Evolutionary conservation across 306 rosid genomes (phyloP), one percentile per base, ranked within the genome.

Genomic region (Fagus sylvatica): DNA sequence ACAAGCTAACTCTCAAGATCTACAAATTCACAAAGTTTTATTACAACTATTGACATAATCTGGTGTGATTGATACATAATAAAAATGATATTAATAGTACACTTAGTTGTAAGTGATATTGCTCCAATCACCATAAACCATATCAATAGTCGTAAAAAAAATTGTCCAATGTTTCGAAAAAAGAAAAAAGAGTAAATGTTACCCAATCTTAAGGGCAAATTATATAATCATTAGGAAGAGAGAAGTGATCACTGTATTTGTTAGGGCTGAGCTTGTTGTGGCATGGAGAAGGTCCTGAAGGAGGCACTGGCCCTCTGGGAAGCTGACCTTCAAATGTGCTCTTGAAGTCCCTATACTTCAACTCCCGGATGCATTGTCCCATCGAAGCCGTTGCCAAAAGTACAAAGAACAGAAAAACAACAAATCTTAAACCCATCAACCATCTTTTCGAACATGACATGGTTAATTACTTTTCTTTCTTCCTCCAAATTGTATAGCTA

Each of bases 221-320:
- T 68, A 53, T 17, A 59, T 85, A 87, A 41, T 84, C 85, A 53
- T 81, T 60, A 17, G 70, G 85, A 39, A 72, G 42, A 71, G 85
- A 86, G 64, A 4, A 42, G 16, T 22, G 28, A 22, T 83, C 75
- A 43, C 39, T 62, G 72, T 77, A 22, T 22, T 54, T 71, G 75
- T 40, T 57, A 72, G 97, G 89, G 73, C 55, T 78, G 71, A 92
- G 89, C 53, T 60, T 74, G 75, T 87, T 83, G 53, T 92, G 97
- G 78, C 97, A 92, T 4, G 1, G 69, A 17, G 97, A 90, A 54
- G 97, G 97, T 33, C 90, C 93, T 41, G 97, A 91, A 42, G 97
- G 97, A 34, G 93, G 89, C 67, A 91, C 87, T 48, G 85, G 86
- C 43, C 96, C 96, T 83, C 86, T 86, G 53, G 91, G 86, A 37